Base-by-base conservation (phyloP, 768 basidiomycete species). In the Mycena haematopus region DNA sequence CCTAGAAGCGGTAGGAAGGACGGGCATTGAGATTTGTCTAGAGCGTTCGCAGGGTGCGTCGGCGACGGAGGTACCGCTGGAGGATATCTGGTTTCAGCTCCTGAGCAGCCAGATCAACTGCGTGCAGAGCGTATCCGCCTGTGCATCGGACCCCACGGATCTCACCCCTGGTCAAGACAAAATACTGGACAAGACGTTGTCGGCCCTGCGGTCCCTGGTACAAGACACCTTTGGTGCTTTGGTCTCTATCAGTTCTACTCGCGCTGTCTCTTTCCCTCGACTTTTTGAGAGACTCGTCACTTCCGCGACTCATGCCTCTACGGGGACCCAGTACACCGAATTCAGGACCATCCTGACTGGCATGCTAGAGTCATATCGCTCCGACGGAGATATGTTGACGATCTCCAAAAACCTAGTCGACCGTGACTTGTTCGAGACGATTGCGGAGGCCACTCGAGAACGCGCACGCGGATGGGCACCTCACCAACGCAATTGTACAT, bases 301-400 rank as follows among this genome's bases (percentile, higher is more conserved):
- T 67, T 85, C 89, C 2, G 81, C 87, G 29, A 74, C 80, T 15
- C 72, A 77, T 22, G 77, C 85, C 3, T 78, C 86, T 1, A 79
- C 82, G 24, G 83, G 86, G 35, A 85, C 87, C 14, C 86, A 88
- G 27, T 99, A 98, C 75, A 87, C 89, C 22, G 96, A 99, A 75
- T 96, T 99, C 75, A 84, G 94, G 47, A 84, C 86, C 13, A 95
- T 99, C 62, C 80, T 99, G 31, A 89, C 88, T 0, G 91, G 93
- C n/a, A 99, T 99, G 93, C 76, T 99, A 69, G 95, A 96, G 70
- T 91, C 94, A 2, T 99, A 98, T 77, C 87, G 90, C 40, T 87
- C 91, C 4, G 96, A 99, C 66, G 93, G 92, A 27, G 96, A 98
- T 67, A 86, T 96, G 82, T 79, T 99, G 25, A 76, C 81, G 45